These are phyloP conservation scores for Ochetophila trinervis DNA, from an alignment of 306 rosid genomes.

Conservation along the genomic window DNA sequence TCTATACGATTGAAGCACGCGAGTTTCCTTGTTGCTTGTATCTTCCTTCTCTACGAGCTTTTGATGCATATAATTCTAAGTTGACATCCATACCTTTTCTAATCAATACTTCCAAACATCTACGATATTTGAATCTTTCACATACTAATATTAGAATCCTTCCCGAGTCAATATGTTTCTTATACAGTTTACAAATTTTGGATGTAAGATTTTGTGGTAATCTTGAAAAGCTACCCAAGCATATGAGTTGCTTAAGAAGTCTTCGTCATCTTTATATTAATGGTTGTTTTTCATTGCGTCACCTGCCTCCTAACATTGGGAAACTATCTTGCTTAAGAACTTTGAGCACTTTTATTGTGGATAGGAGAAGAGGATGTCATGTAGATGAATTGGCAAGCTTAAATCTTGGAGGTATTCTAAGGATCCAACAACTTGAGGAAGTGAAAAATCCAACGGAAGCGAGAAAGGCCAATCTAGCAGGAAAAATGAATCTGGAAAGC, in stretches of 20 bases:
- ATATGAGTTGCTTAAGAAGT: neutral
- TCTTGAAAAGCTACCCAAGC: conserved; percentile 4
- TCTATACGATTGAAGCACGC: neutral
- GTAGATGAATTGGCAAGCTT: conserved; percentile 1
- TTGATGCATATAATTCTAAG: neutral
- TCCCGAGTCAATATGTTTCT: neutral
- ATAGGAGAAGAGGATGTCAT: neutral
- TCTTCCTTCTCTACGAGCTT: neutral
- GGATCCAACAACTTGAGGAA: neutral
- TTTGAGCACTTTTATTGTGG: neutral
- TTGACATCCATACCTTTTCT: neutral
- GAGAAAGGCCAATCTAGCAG: neutral
- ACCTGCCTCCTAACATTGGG: neutral
- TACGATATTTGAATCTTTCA: neutral
- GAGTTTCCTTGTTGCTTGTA: neutral
- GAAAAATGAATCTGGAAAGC: neutral
- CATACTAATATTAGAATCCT: neutral
- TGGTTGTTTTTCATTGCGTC: neutral
- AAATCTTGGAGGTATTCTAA: neutral
- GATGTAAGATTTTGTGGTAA: neutral
- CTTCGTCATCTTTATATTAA: conserved; percentile 4
- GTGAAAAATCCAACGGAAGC: neutral
- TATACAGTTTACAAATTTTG: neutral
- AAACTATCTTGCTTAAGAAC: neutral
- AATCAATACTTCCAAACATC: neutral